Base-by-base conservation (phyloP, 1,284 basidiomycete species). In the Ustilago xerochloae region DNA sequence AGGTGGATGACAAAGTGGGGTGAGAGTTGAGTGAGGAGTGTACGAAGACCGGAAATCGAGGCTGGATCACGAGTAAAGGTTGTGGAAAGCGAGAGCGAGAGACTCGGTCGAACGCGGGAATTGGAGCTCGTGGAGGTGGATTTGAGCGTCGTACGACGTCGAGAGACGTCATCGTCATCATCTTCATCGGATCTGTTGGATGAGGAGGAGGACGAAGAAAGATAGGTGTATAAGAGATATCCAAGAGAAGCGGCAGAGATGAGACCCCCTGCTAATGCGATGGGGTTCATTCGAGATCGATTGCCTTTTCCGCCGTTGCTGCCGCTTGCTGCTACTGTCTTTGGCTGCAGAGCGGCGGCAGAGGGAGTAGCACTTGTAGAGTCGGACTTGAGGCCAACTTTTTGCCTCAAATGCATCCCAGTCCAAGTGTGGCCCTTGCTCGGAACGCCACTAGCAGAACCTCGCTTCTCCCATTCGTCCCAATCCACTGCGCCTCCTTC, bases 171-270 rank as follows among this genome's bases (percentile, higher is more conserved):
- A 38, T 61, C 66, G 18, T 70, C 67, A 16, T 66, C 71, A 38
- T 63, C 62, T 12, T 62, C 58, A 18, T 65, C 26, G 7, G 9
- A 12, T 13, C 32, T 45, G 8, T 46, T 15, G 29, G 49, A 29
- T 12, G 53, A n/a, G 29, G 47, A 24, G 6, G 33, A n/a, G 3
- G 54, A 54, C 13, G 48, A 22, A 15, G 51, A 52, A 7, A 70
- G 52, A n/a, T 74, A 69, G 38, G 35, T 66, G 53, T 75, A 75
- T 8, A 75, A 62, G 1, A 70, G 47, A 30, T 63, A 63, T 26
- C 51, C 63, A 8, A 75, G 63, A 4, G 63, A 56, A 2, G 72
- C 72, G 7, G 63, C 63, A 0, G 67, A 69, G 24, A 75, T 26
- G 15, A 69, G 15, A 0, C 63, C 63, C 16, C 72, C 72, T 4